phyloP scores from a whole-genome alignment of 2,329 filamentous ascomycete species.

The Monilinia aucupariae region DNA sequence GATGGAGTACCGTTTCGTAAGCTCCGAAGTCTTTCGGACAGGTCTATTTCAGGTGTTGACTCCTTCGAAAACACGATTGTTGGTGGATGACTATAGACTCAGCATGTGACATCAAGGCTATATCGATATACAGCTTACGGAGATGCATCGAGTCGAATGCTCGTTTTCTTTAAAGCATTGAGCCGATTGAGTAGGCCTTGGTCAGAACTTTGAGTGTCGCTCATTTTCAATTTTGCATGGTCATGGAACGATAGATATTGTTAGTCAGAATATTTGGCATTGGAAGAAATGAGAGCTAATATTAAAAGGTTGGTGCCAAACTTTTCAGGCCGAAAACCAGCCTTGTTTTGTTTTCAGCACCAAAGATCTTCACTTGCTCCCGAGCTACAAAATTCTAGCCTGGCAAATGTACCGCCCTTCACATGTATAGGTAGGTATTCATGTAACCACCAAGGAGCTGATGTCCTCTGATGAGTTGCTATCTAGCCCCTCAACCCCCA shows the following conservation, averaged over 20 bases:
- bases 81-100: constrained; percentile 20
- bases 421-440: neutral
- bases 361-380: neutral
- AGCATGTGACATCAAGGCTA: constrained; percentile 22
- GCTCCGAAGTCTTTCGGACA: constrained; percentile 31
- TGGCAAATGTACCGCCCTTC: neutral
- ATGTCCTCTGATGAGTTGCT: neutral
- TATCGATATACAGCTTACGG: constrained; percentile 23
- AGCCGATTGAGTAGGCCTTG: constrained; percentile 31
- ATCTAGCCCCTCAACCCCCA: neutral
- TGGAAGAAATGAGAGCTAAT: constrained; percentile 4
- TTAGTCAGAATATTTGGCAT: constrained; percentile 11
- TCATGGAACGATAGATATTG: neutral
- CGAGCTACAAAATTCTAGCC: neutral
- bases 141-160: constrained; percentile 26
- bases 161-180: constrained; percentile 35
- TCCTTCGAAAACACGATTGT: constrained; percentile 14
- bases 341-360: constrained; percentile 17
- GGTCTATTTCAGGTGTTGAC: constrained; percentile 28
- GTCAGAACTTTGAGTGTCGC: constrained; percentile 30
- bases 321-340: constrained; percentile 25
- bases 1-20: constrained; percentile 29
- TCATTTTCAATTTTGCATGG: constrained; percentile 24
- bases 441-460: neutral
- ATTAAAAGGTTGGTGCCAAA: constrained; percentile 14